Base-by-base conservation (phyloP, 2,329 filamentous ascomycete species). In the Xenoacremonium recifei region DNA sequence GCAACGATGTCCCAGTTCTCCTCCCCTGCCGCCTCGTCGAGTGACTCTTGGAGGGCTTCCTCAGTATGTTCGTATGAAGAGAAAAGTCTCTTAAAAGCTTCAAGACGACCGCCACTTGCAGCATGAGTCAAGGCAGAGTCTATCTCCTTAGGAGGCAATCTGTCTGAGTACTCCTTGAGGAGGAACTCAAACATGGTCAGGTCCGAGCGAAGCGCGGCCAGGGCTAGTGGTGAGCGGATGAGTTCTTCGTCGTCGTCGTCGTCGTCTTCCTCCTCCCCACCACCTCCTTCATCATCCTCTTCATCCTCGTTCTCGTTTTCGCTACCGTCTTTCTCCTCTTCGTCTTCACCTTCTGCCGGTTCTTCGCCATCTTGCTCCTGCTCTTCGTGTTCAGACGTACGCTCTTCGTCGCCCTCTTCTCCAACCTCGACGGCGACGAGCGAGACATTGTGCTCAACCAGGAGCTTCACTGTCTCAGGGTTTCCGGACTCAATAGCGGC, bases 401-500 rank as follows among this genome's bases (percentile, higher is more conserved):
- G n/a, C n/a, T 27, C 23, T n/a, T n/a, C n/a, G n/a, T n/a, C n/a
- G n/a, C n/a, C n/a, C n/a, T 5, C 35, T 13, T 27, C 23, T 9
- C 23, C 23, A 27, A 27, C 34, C 3, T 45, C 32, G 2, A 30
- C 32, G 4, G 59, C 49, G 5, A 62, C 56, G 7, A 71, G 51
- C 4, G 64, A 62, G 5, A 68, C 67, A 13, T 65, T 58, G 6
- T 61, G 54, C 17, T 65, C 58, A 2, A 71, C 67, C 2, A 71
- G 56, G 17, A 71, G 50, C 41, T 64, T 62, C 2, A 71, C 67
- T 1, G 67, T 66, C 2, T 61, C 66, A 6, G 59, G 55, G 13
- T 69, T 70, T 4, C 68, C 68, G 2, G 67, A 71, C 9, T 55
- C 58, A 9, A 71, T 71, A 2, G 68, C 68, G 1, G 66, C 61